Base-by-base conservation (phyloP, 257 asterid species). In the Salvia rosmarinus region DNA sequence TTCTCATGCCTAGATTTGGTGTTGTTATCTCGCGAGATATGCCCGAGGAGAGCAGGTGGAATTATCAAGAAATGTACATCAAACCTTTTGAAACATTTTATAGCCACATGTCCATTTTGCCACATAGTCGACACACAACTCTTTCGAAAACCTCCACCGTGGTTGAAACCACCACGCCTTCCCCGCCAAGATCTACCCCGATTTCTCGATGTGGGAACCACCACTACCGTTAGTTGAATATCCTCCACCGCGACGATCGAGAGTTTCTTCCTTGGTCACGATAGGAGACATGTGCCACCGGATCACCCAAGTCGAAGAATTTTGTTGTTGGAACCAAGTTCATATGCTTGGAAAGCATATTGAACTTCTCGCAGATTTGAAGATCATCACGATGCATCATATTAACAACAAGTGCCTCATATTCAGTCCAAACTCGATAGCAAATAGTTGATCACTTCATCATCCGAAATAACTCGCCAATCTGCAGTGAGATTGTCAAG, bases 131-230 rank as follows among this genome's bases (percentile, higher is more conserved):
- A 1, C 49, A 43, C 16, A 43, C 49, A 43, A 43, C 9, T 2
- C 5, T 1, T 4, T 12, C 3, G 1, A 12, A 12, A 43, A 1
- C n/a, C n/a, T 1, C n/a, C n/a, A 0, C n/a, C 5, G 4, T 3
- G 16, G 55, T 3, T 0, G 19, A 14, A 3, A 2, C 49, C 16
- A 32, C 37, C 37, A 2, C 37, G 37, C 4, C 6, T 32, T 32
- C 37, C 6, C 0, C 4, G 0, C 0, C 4, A 2, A 32, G 37
- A 4, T 25, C 30, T 25, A 32, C 4, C 37, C 4, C 6, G 37
- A 32, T 32, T 32, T 32, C 30, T 3, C 3, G 30, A 25, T 25
- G 30, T 25, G 30, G 30, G 30, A 25, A 25, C 30, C 30, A 25
- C 30, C 30, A 25, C 30, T 1, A 3, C 30, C 3, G 30, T 25